A percentile compares a stretch with the other conserved stretches of the same genome.
Evolutionary conservation across 163 green algal genomes (phyloP).

Genomic region (Trebouxia gelatinosa): DNA sequence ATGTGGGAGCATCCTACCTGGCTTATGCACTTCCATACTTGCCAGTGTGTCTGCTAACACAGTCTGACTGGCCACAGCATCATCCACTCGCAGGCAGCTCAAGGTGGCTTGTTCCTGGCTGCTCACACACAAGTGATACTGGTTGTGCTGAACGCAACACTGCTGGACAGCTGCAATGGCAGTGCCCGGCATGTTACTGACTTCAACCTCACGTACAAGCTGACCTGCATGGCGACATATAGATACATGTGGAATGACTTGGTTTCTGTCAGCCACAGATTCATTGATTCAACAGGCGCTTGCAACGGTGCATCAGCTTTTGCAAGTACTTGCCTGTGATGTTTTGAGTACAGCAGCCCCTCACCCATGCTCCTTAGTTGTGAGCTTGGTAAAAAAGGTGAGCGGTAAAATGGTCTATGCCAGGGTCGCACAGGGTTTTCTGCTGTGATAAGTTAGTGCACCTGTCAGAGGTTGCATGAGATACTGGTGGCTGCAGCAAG

Average conservation of each 20-base stretch:
- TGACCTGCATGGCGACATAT: neutral
- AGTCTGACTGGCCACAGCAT: neutral
- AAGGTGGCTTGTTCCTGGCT: neutral
- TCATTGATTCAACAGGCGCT: neutral
- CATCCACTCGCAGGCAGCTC: neutral
- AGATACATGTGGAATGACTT: too few species aligned
- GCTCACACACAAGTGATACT: neutral
- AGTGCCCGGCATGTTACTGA: neutral
- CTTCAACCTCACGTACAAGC: neutral
- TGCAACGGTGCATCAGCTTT: neutral
- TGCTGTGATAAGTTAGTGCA: too few species aligned
- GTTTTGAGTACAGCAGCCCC: too few species aligned
- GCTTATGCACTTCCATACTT: neutral
- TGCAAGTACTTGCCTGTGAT: too few species aligned
- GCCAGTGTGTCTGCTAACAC: neutral
- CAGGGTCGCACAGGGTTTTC: too few species aligned
- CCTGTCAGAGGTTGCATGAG: too few species aligned
- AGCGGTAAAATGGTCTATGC: too few species aligned
- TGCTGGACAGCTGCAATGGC: neutral
- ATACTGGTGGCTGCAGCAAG: too few species aligned
- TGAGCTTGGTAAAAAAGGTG: too few species aligned
- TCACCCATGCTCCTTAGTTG: too few species aligned
- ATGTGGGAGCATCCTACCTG: neutral
- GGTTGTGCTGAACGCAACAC: neutral
- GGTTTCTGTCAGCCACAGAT: too few species aligned